A percentile compares a stretch with the other conserved stretches of the same genome.
Evolutionary conservation across 1,139 yeast genomes (phyloP).

Genomic region (Debaryomyces singareniensis): DNA sequence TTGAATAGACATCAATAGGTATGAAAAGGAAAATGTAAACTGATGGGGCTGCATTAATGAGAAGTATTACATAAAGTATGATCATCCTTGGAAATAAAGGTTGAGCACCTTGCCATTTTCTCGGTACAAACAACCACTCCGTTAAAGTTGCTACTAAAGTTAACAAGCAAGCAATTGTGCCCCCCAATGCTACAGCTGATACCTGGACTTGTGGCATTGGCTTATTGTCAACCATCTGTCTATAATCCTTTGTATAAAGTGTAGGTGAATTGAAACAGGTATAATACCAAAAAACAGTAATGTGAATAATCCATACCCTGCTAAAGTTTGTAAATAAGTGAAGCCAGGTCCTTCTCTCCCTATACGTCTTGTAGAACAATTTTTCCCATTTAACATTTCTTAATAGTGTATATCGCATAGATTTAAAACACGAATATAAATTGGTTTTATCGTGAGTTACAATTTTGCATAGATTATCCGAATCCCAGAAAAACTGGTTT

Average conservation of each 20-base stretch:
- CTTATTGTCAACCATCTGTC: constrained; percentile 50
- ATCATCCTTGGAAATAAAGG: constrained; percentile 39
- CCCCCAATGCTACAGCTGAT: constrained; percentile 67
- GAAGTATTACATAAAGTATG: constrained; percentile 35
- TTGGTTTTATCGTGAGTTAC: constrained; percentile 32
- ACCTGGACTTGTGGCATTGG: constrained; percentile 60
- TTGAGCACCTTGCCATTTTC: constrained; percentile 63
- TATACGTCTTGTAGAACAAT: constrained; percentile 65
- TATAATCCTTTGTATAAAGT: constrained; percentile 54
- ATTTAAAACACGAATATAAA: constrained; percentile 38
- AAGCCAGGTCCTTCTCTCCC: constrained; percentile 58
- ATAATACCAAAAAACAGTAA: constrained; percentile 55
- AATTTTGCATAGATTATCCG: constrained; percentile 52
- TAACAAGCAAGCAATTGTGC: constrained; percentile 59
- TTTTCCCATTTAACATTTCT: constrained; percentile 55
- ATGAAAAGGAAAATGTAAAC: constrained; percentile 51
- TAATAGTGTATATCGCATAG: constrained; percentile 42
- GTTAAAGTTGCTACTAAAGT: constrained; percentile 56
- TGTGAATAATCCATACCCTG: constrained; percentile 58
- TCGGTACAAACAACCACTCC: constrained; percentile 63
- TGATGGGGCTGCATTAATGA: constrained; percentile 55
- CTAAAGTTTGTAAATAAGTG: constrained; percentile 53
- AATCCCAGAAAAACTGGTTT: constrained; percentile 81
- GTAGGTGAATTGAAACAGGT: constrained; percentile 50
- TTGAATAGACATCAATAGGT: constrained; percentile 46